Base-by-base conservation (phyloP, 371 early-diverging fungal genomes). In the Encephalitozoon hellem region DNA sequence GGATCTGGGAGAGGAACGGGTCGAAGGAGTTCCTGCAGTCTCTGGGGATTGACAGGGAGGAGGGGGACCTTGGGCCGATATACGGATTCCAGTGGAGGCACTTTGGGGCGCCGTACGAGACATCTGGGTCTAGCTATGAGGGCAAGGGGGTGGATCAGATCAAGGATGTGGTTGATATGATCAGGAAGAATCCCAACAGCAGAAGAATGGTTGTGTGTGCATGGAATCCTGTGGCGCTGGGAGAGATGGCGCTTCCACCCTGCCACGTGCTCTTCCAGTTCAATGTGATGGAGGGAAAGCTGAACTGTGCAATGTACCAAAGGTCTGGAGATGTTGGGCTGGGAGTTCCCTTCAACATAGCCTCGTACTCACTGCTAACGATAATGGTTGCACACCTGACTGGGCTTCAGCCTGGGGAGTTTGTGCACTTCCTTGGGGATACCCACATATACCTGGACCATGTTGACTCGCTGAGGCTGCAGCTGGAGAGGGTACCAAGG, bases 11-110 rank as follows among this genome's bases (percentile, higher is more conserved):
- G 73, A 93, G 91, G 38, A 97, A 98, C 85, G 93, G 93, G 34
- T 90, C 91, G 0, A 88, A 95, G 26, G 93, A 90, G 80, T 93
- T 88, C 74, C 86, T 98, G 23, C 95, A 94, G 82, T 86, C 87
- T 47, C 78, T 89, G 6, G 96, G 96, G 0, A 85, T 96, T 25
- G 42, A 81, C 0, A 84, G 93, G 76, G 87, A 89, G 69, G 92
- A 90, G 69, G 95, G 95, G 21, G 98, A 97, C 77, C 84, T 98
- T 25, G 99, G 99, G 0, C 98, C 98, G 0, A 92, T 98, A 32
- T 98, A 98, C 79, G 99, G 99, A 6, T 98, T 94, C 84, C 99
- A 98, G 82, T 98, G 99, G 99, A 87, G 99, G 45, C 95, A 97
- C 82, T 98, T 95, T 87, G 97, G 97, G 0, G 97, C 99, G 0